A percentile compares a stretch with the other conserved stretches of the same genome.
These are phyloP conservation scores for Phytopythium boreale DNA, from an alignment of 352 stramenopile species.

Conservation along the genomic window DNA sequence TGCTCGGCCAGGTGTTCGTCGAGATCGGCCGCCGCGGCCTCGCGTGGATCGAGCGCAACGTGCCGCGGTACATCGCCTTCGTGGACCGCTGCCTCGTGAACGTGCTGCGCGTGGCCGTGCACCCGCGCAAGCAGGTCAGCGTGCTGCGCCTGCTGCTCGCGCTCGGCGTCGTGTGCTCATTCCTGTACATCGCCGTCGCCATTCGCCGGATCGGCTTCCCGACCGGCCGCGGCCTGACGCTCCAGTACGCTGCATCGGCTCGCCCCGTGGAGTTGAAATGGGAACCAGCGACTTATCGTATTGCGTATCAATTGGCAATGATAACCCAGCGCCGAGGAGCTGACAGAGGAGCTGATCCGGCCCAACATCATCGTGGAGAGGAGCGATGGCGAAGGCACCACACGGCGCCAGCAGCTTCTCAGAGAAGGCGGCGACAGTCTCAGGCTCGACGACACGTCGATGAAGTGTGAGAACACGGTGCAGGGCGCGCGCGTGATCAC, in stretches of 20 bases:
- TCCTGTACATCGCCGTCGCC: constrained; percentile 48
- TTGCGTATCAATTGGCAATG: not conserved
- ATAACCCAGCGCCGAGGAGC: constrained; percentile 25
- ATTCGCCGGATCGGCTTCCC: constrained; percentile 34
- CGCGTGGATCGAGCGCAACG: constrained; percentile 42
- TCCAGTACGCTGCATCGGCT: not conserved
- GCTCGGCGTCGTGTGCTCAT: constrained; percentile 28
- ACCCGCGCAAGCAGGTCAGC: constrained; percentile 30
- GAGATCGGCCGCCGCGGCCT: constrained; percentile 41
- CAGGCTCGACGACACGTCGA: constrained; percentile 24
- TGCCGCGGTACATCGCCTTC: constrained; percentile 45
- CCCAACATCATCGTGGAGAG: constrained; percentile 64
- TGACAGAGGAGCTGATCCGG: constrained; percentile 56
- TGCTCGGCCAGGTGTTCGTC: constrained; percentile 44
- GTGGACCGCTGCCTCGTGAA: constrained; percentile 49
- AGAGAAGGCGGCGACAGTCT: constrained; percentile 50
- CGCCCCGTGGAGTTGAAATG: not conserved
- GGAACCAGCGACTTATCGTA: not conserved
- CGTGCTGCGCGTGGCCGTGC: constrained; percentile 35
- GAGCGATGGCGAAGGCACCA: constrained; percentile 17
- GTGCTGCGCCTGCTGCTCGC: constrained; percentile 38
- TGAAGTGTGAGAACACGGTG: constrained; percentile 55
- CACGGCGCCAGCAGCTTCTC: constrained; percentile 38
- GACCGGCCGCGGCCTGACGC: constrained; percentile 12
- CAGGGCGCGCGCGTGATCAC: constrained; percentile 45